Evolutionary conservation across 306 rosid genomes (phyloP), one percentile per base, ranked within the genome.

Genomic region (Prunus fruticosa): DNA sequence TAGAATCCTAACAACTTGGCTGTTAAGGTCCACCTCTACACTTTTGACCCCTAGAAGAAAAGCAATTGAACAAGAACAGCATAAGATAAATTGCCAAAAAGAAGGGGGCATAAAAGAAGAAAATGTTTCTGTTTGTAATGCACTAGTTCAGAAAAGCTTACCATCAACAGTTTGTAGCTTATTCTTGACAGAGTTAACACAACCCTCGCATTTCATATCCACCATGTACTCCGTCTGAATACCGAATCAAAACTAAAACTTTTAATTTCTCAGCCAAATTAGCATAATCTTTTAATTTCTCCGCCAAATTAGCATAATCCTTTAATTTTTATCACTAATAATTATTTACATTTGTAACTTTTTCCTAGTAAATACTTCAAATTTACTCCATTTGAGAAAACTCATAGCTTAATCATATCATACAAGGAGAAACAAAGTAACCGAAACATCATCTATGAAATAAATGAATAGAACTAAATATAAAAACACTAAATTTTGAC

Each of bases 181-280:
- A 68, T 74, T 85, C 88, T 89, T 92, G 62, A 95, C 99, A 25
- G 97, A 82, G 67, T 83, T 88, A 77, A 90, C 97, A 78, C 97
- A 95, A 46, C 96, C 96, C 79, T 88, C 97, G 54, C 97, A 95
- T 64, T 69, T 90, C 99, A 95, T 92, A 88, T 95, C 97, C 81
- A 95, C 97, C 97, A 92, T 92, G 81, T 82, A 95, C 80, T 92
- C 97, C 15, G 97, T 89, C 97, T 95, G 79, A 45, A 30, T 27
- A 87, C 72, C 79, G 79, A 70, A 86, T 64, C 73, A 76, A 77
- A 73, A 63, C 23, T 45, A 60, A 49, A 68, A 81, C 4, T 34
- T 32, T 63, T 25, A 32, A 52, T 43, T 22, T 19, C 11, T 75
- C 69, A 46, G 64, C 58, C 10, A 82, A 51, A 49, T 41, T 41